Percentiles rank a stretch among this genome's conserved stretches.
These are phyloP conservation scores for Fagopyrum homotropicum DNA, from an alignment of 148 eudicot genomes.

Conservation along the genomic window DNA sequence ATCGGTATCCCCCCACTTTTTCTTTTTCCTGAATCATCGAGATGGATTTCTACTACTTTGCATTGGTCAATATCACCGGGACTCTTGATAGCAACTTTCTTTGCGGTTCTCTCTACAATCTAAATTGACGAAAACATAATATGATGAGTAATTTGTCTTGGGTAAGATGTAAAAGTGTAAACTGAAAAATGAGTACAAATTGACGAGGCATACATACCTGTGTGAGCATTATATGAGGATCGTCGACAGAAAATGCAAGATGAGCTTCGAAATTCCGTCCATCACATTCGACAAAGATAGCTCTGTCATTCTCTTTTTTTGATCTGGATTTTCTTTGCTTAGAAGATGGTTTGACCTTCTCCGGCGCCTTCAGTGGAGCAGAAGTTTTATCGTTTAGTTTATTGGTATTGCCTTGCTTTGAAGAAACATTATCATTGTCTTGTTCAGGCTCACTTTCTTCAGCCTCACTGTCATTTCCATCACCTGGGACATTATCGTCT, in stretches of 20 bases:
- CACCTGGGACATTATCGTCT: conserved; percentile 30
- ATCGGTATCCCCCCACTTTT: conserved; percentile 28
- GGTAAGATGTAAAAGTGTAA: not conserved
- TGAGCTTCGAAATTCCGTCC: conserved; percentile 58
- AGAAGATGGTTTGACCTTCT: conserved; percentile 2
- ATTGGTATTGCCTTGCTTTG: not conserved
- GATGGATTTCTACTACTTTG: conserved; percentile 48
- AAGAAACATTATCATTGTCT: conserved; percentile 1
- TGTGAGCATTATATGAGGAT: conserved; percentile 76
- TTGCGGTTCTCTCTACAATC: conserved; percentile 77
- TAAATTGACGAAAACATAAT: conserved; percentile 19
- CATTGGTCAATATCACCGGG: conserved; percentile 79
- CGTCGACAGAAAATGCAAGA: conserved; percentile 37
- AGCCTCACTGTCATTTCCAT: conserved; percentile 28
- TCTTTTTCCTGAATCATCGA: conserved; percentile 30
- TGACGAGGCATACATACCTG: conserved; percentile 38
- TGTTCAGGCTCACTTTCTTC: conserved; percentile 30
- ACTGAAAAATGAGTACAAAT: not conserved
- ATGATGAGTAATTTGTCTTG: not conserved
- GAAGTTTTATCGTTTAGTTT: not conserved
- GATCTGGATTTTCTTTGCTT: conserved; percentile 4
- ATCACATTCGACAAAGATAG: conserved; percentile 26
- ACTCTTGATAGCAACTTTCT: conserved; percentile 66
- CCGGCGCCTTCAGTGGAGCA: conserved; percentile 15
- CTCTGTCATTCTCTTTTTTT: conserved; percentile 26